Evolutionary conservation across 1,284 basidiomycete genomes (phyloP).

Genomic region (Ustilago nuda): DNA sequence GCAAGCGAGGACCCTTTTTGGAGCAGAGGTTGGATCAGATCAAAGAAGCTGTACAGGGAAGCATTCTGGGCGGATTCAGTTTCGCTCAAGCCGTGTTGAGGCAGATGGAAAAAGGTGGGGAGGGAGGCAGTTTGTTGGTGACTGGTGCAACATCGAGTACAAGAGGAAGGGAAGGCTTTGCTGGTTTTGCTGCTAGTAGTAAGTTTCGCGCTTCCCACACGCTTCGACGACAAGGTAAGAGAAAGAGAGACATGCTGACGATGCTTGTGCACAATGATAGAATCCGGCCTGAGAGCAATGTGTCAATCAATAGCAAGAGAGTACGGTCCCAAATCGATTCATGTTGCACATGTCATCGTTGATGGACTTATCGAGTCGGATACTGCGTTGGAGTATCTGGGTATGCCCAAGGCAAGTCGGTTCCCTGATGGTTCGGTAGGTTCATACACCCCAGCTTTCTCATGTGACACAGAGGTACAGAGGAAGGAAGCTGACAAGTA

Average conservation of each 20-base stretch:
- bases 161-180: constrained; percentile 56
- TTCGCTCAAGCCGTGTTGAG: constrained; percentile 51
- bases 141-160: constrained; percentile 58
- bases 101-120: constrained; percentile 28
- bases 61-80: constrained; percentile 50
- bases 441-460: not conserved
- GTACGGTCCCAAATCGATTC: constrained; percentile 47
- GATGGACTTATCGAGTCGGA: constrained; percentile 60
- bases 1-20: constrained; percentile 51
- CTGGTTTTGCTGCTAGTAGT: constrained; percentile 57
- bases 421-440: constrained; percentile 50
- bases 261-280: constrained; percentile 5
- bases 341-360: constrained; percentile 58
- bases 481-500: not conserved
- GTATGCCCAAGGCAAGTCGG: constrained; percentile 47
- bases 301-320: constrained; percentile 58
- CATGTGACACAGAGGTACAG: not conserved
- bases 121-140: constrained; percentile 53
- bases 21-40: constrained; percentile 39
- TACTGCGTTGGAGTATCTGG: constrained; percentile 45
- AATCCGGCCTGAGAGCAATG: constrained; percentile 48
- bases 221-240: not conserved
- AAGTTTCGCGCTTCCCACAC: constrained; percentile 1
- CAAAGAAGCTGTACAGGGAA: constrained; percentile 45
- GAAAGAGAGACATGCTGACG: not conserved